phyloP scores from a whole-genome alignment of 2,329 filamentous ascomycete species.

The Pestalotiopsis sp. region DNA sequence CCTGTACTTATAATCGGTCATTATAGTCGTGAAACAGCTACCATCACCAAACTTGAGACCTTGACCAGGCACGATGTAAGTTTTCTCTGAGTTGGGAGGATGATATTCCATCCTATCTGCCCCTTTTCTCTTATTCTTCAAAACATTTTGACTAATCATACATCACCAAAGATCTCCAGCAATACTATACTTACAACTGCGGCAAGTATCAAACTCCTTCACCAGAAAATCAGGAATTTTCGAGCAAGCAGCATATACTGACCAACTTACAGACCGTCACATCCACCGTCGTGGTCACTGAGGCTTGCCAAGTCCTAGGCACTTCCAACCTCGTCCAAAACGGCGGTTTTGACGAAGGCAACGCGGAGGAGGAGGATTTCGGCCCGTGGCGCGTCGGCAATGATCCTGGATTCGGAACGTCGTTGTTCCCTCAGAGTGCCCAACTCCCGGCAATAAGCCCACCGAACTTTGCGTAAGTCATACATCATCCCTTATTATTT shows the following conservation, averaged over 20 bases:
- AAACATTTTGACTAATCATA: too few relatives aligned
- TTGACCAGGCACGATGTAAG: not conserved
- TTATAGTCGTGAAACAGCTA: not conserved
- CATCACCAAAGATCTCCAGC: too few relatives aligned
- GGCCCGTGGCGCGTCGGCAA: not conserved
- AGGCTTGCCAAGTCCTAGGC: not conserved
- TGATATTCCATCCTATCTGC: too few relatives aligned
- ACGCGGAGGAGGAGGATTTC: not conserved
- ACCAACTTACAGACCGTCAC: not conserved
- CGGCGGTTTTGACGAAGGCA: not conserved
- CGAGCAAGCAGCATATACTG: not conserved
- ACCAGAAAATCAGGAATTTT: too few relatives aligned
- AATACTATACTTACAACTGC: too few relatives aligned
- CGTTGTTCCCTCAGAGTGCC: not conserved
- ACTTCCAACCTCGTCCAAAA: not conserved
- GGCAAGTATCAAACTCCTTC: too few relatives aligned
- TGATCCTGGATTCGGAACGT: not conserved
- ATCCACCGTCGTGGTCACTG: not conserved
- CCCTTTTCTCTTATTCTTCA: not conserved
- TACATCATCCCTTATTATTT: not conserved
- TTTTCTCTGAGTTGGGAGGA: too few relatives aligned
- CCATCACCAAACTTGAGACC: not conserved
- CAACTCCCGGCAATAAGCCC: not conserved
- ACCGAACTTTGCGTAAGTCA: not conserved
- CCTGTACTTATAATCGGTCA: not conserved